Base-by-base conservation (phyloP, 1,284 basidiomycete species). In the Exsudoporus floridanus region DNA sequence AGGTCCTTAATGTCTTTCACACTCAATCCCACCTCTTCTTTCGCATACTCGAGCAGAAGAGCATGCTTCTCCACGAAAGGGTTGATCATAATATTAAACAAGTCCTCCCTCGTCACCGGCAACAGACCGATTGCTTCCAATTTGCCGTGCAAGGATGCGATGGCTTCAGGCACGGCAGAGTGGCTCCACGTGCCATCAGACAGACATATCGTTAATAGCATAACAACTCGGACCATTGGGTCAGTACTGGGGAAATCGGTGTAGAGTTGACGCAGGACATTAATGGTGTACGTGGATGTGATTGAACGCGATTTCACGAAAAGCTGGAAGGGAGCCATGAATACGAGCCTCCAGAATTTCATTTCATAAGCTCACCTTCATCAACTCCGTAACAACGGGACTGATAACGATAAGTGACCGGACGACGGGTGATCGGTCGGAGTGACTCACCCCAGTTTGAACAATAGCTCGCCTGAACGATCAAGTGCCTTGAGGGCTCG, bases 241-340 rank as follows among this genome's bases (percentile, higher is more conserved):
- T 87, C 78, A 12, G 73, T 60, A 36, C 77, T 79, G 18, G 84
- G 83, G 63, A 84, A 89, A 64, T 89, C 85, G 40, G 70, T 64
- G 63, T 80, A 83, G 35, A 90, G 75, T 46, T 79, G 77, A 35
- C 81, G 78, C 33, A 89, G 73, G 38, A 78, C 77, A 57, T 75
- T 74, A 46, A 74, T 74, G 16, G 77, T 81, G 46, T 70, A 66
- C n/a, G 69, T 46, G 31, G 70, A 74, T 21, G 78, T 81, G 53
- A 89, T 77, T 7, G 84, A 84, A 52, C 87, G 82, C 1, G 85
- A 85, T 49, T 76, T 80, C 56, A 82, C 68, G 70, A 89, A 90
- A 14, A 83, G 77, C 87, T 89, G 54, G 31, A 55, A 47, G n/a
- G 13, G 43, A 43, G 5, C 18, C 10, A 39, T 68, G 31, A 66